Evolutionary conservation across 345 rosid genomes (phyloP).

Genomic region (Isatis tinctoria): DNA sequence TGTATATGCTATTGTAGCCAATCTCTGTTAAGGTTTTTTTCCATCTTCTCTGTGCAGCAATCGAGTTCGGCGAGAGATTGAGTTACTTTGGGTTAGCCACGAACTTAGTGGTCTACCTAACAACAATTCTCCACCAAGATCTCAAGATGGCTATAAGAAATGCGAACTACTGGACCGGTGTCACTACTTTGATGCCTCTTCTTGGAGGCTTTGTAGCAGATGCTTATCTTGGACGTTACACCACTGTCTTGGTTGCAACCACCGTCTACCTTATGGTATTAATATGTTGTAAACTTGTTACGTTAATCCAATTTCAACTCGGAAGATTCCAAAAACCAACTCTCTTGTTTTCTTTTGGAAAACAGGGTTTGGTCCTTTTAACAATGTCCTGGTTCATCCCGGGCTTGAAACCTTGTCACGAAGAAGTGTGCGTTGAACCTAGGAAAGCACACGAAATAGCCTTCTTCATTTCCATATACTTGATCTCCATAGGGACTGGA

Average conservation of each 20-base stretch:
- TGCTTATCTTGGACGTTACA: slow-evolving; percentile 73
- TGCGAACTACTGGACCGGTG: slow-evolving; percentile 89
- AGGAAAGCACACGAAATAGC: slow-evolving; percentile 59
- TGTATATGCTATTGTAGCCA: not conserved
- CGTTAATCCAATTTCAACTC: not conserved
- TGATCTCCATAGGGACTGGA: slow-evolving; percentile 85
- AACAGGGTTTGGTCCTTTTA: slow-evolving; percentile 72
- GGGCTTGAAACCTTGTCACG: slow-evolving; percentile 58
- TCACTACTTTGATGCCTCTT: slow-evolving; percentile 89
- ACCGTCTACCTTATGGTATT: slow-evolving; percentile 62
- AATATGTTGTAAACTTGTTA: not conserved
- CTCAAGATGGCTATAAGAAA: slow-evolving; percentile 71
- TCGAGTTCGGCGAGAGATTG: slow-evolving; percentile 91
- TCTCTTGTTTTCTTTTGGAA: not conserved
- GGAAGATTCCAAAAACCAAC: not conserved
- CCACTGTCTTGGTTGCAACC: slow-evolving; percentile 55
- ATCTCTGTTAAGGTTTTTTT: not conserved
- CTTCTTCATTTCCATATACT: slow-evolving; percentile 76
- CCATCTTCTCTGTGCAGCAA: slow-evolving; percentile 44
- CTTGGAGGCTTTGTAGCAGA: slow-evolving; percentile 97
- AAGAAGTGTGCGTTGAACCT: slow-evolving; percentile 47
- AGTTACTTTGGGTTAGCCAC: slow-evolving; percentile 84
- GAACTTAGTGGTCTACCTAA: slow-evolving; percentile 77
- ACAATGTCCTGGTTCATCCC: slow-evolving; percentile 70
- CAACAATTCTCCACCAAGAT: slow-evolving; percentile 77